Evolutionary conservation across 2,329 filamentous ascomycete genomes (phyloP).

Genomic region (Colletotrichum filicis): DNA sequence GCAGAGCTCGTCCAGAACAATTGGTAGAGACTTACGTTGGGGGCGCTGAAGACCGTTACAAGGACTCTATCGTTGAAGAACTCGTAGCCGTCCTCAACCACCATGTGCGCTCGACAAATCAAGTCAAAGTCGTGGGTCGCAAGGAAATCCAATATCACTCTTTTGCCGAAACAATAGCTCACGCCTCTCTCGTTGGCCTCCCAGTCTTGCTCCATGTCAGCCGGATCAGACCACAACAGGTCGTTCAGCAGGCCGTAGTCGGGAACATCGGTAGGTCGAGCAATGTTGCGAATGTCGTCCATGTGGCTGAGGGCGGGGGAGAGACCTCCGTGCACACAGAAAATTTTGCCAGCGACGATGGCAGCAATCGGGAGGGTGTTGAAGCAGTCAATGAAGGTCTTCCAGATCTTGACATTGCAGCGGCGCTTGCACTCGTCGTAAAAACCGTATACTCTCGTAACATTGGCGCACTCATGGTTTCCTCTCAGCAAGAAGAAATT

Average conservation of each 20-base stretch:
- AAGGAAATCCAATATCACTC: conserved; percentile 96
- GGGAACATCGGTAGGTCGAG: conserved; percentile 93
- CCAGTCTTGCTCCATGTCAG: conserved; percentile 98
- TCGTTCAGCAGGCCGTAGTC: conserved; percentile 97
- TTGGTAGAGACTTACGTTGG: conserved; percentile 79
- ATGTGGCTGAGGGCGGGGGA: conserved; percentile 94
- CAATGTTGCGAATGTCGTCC: conserved; percentile 98
- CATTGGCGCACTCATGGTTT: conserved; percentile 97
- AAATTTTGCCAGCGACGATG: conserved; percentile 98
- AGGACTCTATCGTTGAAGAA: conserved; percentile 96
- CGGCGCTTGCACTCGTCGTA: conserved; percentile 98
- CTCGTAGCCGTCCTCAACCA: conserved; percentile 98
- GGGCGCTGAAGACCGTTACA: conserved; percentile 97
- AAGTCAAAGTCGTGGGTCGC: conserved; percentile 96
- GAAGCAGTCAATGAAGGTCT: conserved; percentile 96
- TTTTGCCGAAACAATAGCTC: conserved; percentile 98
- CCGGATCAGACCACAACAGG: conserved; percentile 95
- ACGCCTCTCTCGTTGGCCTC: conserved; percentile 97
- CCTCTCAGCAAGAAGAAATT: conserved; percentile 96
- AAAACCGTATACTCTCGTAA: conserved; percentile 95
- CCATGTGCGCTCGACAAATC: conserved; percentile 98
- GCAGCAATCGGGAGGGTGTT: conserved; percentile 94
- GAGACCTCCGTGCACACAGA: conserved; percentile 94
- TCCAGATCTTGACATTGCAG: conserved; percentile 98
- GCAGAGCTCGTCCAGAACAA: conserved; percentile 21